Base-by-base conservation (phyloP, 768 basidiomycete genomes). In the Pleurotus salmoneostramineus region DNA sequence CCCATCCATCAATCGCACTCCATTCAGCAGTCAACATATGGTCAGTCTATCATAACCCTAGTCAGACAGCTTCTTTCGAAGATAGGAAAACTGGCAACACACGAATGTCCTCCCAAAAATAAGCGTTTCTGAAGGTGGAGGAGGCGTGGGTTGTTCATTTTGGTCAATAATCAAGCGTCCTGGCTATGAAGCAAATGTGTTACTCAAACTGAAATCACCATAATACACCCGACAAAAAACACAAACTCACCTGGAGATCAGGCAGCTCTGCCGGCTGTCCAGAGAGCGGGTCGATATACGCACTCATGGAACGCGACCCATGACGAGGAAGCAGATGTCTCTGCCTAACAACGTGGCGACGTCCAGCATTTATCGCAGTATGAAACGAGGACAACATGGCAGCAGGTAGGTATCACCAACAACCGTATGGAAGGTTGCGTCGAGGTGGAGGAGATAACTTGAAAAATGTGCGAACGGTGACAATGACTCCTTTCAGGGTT, bases 61-160 rank as follows among this genome's bases (percentile, higher is more conserved):
- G 58, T 54, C 52, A 42, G 56, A 50, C 55, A 34, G 56, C 54
- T 52, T 33, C 59, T 56, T 49, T 11, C 51, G 58, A 50, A 42
- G 31, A 15, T 33, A 10, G 6, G 34, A 44, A 46, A 11, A 15
- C 14, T 17, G n/a, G 2, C 51, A 36, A 71, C 85, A 74, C 67
- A 89, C 88, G 65, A 96, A 95, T 21, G 85, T 90, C 66, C 84
- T 86, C 0, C 95, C 95, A 65, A 96, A 98, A 5, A 88, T 77
- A 56, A 97, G 80, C 35, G 78, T 77, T 1, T 84, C 81, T 8
- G 86, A 77, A 0, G 85, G 79, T 2, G 93, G 91, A 5, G 83
- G 74, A 5, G 78, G 70, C 61, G 83, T 83, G 0, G 89, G 91
- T 31, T 74, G 78, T 17, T 69, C 15, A 34, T 77, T 86, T 49